Percentiles rank a stretch among this genome's conserved stretches.
Conservation (phyloP, 2,329 filamentous ascomycete species). For the Aureobasidium sp. region DNA sequence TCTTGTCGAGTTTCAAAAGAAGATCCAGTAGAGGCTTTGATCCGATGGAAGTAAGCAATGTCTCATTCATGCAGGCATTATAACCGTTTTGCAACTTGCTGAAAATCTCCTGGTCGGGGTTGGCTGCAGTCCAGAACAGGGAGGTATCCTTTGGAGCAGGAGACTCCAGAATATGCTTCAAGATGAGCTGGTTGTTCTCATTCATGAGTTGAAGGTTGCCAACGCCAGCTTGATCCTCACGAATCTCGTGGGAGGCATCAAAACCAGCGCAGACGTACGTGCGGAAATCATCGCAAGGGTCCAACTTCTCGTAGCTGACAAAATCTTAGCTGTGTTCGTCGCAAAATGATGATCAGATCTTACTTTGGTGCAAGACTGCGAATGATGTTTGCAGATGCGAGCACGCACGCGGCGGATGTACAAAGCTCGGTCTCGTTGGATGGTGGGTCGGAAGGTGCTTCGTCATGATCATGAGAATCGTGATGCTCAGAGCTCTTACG, state of each 20-base stretch:
- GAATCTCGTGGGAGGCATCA: constrained; percentile 10
- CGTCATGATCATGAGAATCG: background rate
- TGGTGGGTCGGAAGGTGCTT: background rate
- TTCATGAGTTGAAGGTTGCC: constrained; percentile 12
- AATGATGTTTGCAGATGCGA: constrained; percentile 9
- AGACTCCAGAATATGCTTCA: constrained; percentile 13
- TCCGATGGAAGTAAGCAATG: constrained; percentile 46
- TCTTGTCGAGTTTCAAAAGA: constrained; percentile 42
- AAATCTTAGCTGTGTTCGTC: background rate
- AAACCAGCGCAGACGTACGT: constrained; percentile 11
- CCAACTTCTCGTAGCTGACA: constrained; percentile 3
- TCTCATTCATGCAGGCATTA: constrained; percentile 56
- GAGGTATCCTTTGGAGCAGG: constrained; percentile 1
- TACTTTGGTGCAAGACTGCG: constrained; percentile 5
- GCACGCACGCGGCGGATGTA: constrained; percentile 9
- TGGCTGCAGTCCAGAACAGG: constrained; percentile 11
- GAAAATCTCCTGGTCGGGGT: constrained; percentile 52
- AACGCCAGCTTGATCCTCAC: constrained; percentile 8
- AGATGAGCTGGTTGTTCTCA: constrained; percentile 10
- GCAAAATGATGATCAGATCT: background rate
- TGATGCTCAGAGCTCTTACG: background rate
- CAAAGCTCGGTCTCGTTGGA: background rate
- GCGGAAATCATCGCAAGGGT: constrained; percentile 13
- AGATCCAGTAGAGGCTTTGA: constrained; percentile 48
- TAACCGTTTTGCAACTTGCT: constrained; percentile 56